phyloP scores from a whole-genome alignment of 148 eudicot genomes.

The Vaccinium corymbosum region DNA sequence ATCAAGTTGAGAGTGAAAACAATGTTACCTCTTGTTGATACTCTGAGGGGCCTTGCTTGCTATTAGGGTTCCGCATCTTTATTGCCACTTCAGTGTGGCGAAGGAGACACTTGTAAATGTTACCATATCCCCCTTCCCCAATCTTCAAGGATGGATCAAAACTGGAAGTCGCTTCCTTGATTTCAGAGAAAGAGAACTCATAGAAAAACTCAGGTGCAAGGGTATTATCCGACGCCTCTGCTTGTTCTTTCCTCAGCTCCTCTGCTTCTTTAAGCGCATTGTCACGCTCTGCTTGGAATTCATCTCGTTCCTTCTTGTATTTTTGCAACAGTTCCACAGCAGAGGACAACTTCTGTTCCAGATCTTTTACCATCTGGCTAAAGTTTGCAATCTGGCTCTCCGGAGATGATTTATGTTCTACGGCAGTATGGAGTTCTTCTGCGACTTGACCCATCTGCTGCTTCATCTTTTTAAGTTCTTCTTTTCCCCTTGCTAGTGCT shows the following conservation, averaged over 20 bases:
- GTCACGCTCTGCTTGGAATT: slow-evolving; percentile 57
- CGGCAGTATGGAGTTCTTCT: slow-evolving; percentile 40
- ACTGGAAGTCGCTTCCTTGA: slow-evolving; percentile 58
- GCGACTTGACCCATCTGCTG: slow-evolving; percentile 31
- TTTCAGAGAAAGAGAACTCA: slow-evolving; percentile 58
- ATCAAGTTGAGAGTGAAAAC: slow-evolving; percentile 6
- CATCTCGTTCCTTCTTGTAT: slow-evolving; percentile 67
- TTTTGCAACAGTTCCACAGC: slow-evolving; percentile 64
- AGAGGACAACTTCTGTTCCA: slow-evolving; percentile 62
- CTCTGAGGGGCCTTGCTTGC: slow-evolving; percentile 61
- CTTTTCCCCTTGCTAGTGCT: slow-evolving; percentile 7
- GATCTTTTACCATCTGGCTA: slow-evolving; percentile 40
- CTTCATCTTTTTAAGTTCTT: slow-evolving; percentile 31
- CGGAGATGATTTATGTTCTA: slow-evolving; percentile 42
- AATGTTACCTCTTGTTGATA: slow-evolving; percentile 71
- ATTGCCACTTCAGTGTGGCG: slow-evolving; percentile 79
- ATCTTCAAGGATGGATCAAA: slow-evolving; percentile 62
- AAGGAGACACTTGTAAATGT: slow-evolving; percentile 55
- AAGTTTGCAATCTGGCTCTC: slow-evolving; percentile 47
- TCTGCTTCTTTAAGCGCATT: slow-evolving; percentile 54
- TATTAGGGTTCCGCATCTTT: slow-evolving; percentile 52
- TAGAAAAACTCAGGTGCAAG: slow-evolving; percentile 40
- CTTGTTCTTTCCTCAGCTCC: slow-evolving; percentile 40
- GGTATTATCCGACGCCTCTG: slow-evolving; percentile 35
- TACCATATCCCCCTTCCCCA: slow-evolving; percentile 83